Base-by-base conservation (phyloP, 345 rosid genomes). In the Anacardium occidentale region DNA sequence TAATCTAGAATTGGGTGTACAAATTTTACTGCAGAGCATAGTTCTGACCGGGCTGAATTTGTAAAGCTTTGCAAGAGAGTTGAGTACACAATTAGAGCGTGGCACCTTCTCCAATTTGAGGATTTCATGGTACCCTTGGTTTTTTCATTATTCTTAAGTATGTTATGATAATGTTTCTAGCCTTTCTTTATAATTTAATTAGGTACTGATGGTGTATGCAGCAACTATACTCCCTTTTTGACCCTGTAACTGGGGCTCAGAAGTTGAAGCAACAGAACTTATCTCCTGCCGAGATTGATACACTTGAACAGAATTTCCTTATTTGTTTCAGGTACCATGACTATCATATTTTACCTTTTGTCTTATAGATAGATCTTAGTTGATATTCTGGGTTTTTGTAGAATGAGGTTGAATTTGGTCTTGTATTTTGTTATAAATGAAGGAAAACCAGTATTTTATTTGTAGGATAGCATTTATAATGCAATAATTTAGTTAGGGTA, bases 101-200 rank as follows among this genome's bases (percentile, higher is more conserved):
- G 93, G 93, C 86, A 89, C 75, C 83, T 77, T 71, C 77, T 89
- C 64, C 94, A 89, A 44, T 88, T 89, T 65, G 95, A 91, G 60
- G 91, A 91, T 76, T 79, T 88, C 48, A 86, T 86, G 91, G 97
- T 88, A 75, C 7, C 20, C 2, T n/a, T 11, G 2, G n/a, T 44
- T 50, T 50, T 5, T 50, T 5, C 14, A 2, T 4, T 3, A 14
- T 15, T 12, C 3, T 12, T 10, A 9, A 10, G 5, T 40, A 32
- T 58, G 21, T 15, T 11, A 29, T 13, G 40, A 12, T 5, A 37
- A 26, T 7, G 18, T 50, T 50, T 14, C 6, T 12, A 14, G 11
- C 51, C 18, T 50, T 12, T 18, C 4, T 0, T 50, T 50, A n/a
- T 22, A 37, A 6, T 0, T 6, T 5, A 1, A 37, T 37, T 37